Conservation (phyloP, 2,329 filamentous ascomycete species). For the Rutstroemia sydowiana region DNA sequence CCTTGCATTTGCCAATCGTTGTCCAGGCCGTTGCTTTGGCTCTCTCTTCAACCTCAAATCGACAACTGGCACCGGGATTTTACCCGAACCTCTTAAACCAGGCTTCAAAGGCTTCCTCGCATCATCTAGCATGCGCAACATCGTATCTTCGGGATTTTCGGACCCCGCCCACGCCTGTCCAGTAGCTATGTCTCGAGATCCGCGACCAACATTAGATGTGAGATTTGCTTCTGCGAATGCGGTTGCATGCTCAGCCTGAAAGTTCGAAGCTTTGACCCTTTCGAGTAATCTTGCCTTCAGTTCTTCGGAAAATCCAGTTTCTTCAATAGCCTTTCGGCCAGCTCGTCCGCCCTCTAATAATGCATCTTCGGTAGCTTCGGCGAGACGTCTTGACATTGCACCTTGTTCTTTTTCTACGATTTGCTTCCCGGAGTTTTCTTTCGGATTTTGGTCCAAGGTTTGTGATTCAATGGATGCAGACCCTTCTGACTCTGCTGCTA, state of each 20-base stretch:
- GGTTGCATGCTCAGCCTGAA: constrained; percentile 41
- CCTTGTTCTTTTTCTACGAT: constrained; percentile 18
- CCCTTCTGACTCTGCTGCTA: constrained; percentile 7
- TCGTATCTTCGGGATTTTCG: constrained; percentile 66
- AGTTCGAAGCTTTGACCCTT: constrained; percentile 48
- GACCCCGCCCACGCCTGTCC: constrained; percentile 70
- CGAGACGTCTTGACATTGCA: constrained; percentile 47
- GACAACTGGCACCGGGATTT: constrained; percentile 39
- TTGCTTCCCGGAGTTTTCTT: not conserved
- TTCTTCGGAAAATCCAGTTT: constrained; percentile 57
- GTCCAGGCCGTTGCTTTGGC: constrained; percentile 36
- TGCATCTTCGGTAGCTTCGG: constrained; percentile 57
- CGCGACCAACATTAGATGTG: constrained; percentile 54
- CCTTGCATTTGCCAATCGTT: constrained; percentile 45
- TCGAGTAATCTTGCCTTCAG: constrained; percentile 50
- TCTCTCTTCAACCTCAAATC: constrained; percentile 44
- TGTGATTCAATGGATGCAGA: constrained; percentile 14
- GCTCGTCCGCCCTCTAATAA: constrained; percentile 51
- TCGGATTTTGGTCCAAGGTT: constrained; percentile 3
- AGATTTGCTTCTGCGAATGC: constrained; percentile 44
- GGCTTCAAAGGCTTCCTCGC: constrained; percentile 61
- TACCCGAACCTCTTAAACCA: constrained; percentile 39
- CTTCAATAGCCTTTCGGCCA: constrained; percentile 51
- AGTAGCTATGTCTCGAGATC: constrained; percentile 60
- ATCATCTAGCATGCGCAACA: constrained; percentile 79